Base-by-base conservation (phyloP, 1,284 basidiomycete species). In the Ceratobasidium theobromae region DNA sequence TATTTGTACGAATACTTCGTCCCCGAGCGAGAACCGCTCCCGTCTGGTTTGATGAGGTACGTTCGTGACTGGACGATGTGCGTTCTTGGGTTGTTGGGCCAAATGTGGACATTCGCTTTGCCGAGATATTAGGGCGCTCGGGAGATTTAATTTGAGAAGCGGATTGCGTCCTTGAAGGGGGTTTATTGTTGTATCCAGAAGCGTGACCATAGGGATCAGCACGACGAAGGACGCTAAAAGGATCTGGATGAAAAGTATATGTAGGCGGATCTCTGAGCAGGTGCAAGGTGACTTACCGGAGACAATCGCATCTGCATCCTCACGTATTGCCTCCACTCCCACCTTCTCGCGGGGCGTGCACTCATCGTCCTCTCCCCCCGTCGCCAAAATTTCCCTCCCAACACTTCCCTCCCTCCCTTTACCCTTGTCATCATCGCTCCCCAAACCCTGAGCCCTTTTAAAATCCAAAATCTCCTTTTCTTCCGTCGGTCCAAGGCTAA, bases 1-100 rank as follows among this genome's bases (percentile, higher is more conserved):
- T 80, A 74, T 87, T 88, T 58, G 85, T 84, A 53, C 83, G 83
- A 73, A 91, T 88, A 11, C 88, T 91, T n/a, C 82, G 80, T 75
- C 90, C 88, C 27, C 88, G 57, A 27, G n/a, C 33, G 12, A 62
- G 45, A 8, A 45, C 57, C 4, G 41, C 46, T 48, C 66, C 43
- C 28, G 55, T 6, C 18, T 55, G 49, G 40, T 28, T 21, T n/a
- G 33, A 51, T 27, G 35, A 16, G n/a, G 46, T 12, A 30, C 12
- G 28, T 38, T 23, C 33, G 5, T 45, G 57, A 23, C 18, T 38
- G 43, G 3, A 5, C 12, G 57, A 38, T 1, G 64, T 38, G 46
- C 25, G 52, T 18, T 51, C 43, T 18, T 25, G 27, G n/a, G 46
- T 25, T n/a, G 1, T 23, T 28, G 21, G 18, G 23, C 41, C 30